Base-by-base conservation (phyloP, 2,329 filamentous ascomycete species). In the Colletotrichum sp. region DNA sequence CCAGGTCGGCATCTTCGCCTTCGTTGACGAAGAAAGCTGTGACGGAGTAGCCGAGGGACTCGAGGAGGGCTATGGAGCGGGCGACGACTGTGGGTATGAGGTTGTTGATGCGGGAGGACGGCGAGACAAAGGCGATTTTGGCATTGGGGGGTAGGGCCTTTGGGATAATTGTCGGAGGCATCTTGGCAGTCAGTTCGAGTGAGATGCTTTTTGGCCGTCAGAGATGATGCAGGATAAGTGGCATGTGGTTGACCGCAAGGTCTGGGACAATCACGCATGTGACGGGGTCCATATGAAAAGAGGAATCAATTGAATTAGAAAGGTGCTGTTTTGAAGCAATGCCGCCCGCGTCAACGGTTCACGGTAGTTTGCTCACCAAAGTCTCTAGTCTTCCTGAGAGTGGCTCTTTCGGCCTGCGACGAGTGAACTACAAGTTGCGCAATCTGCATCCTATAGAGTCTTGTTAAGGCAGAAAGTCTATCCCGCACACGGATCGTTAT, bases 101-200 rank as follows among this genome's bases (percentile, higher is more conserved):
- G 34, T 81, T 66, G 72, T 86, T 86, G 10, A 86, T 77, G 7
- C 86, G 84, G 6, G 79, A 78, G 0, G 86, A 87, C 13, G 86
- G 85, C 2, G 85, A 86, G 63, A 87, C 79, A 72, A 85, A 84
- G 3, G 82, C 86, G 12, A 87, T 85, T 9, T 84, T 87, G 2
- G 76, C 83, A 28, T 84, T 84, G 1, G 83, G 81, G 71, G 81
- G 55, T 1, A 87, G 79, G 5, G 80, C 78, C 48, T 81, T 81
- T 4, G 82, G 79, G 7, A 77, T 36, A 6, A 82, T 78, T 10
- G 76, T 80, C 18, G 68, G 68, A 8, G 55, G 69, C n/a, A 70
- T 44, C 69, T 68, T 75, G 36, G 32, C 22, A 16, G 36, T 30
- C 15, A 15, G 10, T 44, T 60, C 18, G 24, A 12, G 16, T 28